These are phyloP conservation scores for Suhomyces bribrorum DNA, from an alignment of 1,139 yeast genomes.

Conservation along the genomic window DNA sequence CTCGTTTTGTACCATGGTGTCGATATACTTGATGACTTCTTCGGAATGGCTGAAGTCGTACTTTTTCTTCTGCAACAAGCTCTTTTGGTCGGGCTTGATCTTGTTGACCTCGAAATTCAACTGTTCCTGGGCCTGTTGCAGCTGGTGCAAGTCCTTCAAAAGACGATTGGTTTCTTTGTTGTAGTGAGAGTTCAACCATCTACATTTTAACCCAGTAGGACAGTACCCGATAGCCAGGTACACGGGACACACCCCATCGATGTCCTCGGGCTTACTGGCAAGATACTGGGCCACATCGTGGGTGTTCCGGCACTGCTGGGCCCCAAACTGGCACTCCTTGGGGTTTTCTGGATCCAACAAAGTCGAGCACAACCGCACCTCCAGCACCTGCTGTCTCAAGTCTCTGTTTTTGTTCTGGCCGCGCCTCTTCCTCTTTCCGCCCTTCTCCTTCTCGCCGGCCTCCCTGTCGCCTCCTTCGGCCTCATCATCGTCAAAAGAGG, in stretches of 20 bases:
- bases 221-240: slow-evolving; percentile 81
- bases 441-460: slow-evolving; percentile 30
- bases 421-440: slow-evolving; percentile 48
- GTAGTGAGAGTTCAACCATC: slow-evolving; percentile 84
- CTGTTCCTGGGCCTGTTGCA: slow-evolving; percentile 32
- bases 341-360: slow-evolving; percentile 52
- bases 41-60: slow-evolving; percentile 60
- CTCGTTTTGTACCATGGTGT: slow-evolving; percentile 44
- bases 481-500: slow-evolving; percentile 53
- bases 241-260: slow-evolving; percentile 81
- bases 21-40: slow-evolving; percentile 55
- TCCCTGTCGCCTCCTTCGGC: slow-evolving; percentile 49
- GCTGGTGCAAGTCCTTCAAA: slow-evolving; percentile 42
- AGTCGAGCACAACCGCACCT: slow-evolving; percentile 65
- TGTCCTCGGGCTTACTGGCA: slow-evolving; percentile 64
- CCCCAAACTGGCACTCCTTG: slow-evolving; percentile 64
- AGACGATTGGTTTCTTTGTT: slow-evolving; percentile 49
- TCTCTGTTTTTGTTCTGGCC: slow-evolving; percentile 94
- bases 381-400: slow-evolving; percentile 68
- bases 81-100: slow-evolving; percentile 54
- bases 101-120: slow-evolving; percentile 65
- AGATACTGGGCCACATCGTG: slow-evolving; percentile 75
- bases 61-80: slow-evolving; percentile 61
- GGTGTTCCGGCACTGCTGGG: slow-evolving; percentile 68
- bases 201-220: slow-evolving; percentile 88